A percentile compares a stretch with the other conserved stretches of the same genome.
Evolutionary conservation across 352 stramenopile genomes (phyloP).

Genomic region (Phytophthora rubi): DNA sequence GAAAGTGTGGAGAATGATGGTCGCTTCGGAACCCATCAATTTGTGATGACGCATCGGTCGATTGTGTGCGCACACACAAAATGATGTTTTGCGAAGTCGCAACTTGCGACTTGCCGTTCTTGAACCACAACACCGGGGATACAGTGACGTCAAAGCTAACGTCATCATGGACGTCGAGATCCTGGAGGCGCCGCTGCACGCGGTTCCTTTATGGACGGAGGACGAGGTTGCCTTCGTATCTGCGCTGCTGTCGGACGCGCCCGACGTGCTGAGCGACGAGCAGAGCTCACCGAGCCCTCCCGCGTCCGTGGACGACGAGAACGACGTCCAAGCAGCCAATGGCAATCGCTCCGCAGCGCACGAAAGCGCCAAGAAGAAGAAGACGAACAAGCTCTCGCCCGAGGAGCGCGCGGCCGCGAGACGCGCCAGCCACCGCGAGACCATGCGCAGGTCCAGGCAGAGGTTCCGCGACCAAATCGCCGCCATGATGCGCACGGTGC

Average conservation of each 20-base stretch:
- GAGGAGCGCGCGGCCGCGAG: constrained; percentile 30
- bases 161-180: constrained; percentile 28
- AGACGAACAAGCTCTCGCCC: constrained; percentile 5
- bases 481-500: constrained; percentile 39
- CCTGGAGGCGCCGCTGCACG: constrained; percentile 22
- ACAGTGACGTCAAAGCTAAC: not conserved
- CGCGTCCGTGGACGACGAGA: not conserved
- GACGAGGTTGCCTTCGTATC: constrained; percentile 36
- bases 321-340: not conserved
- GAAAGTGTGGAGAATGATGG: not conserved
- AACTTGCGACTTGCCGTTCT: not conserved
- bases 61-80: too few relatives aligned
- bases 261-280: constrained; percentile 26
- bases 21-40: constrained; percentile 1
- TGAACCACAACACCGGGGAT: not conserved
- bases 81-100: too few relatives aligned
- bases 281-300: constrained; percentile 9
- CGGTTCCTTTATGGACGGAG: constrained; percentile 26
- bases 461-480: constrained; percentile 42
- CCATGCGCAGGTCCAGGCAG: constrained; percentile 44
- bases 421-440: constrained; percentile 40
- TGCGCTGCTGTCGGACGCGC: constrained; percentile 28
- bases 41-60: constrained; percentile 22
- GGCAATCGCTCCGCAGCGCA: not conserved
- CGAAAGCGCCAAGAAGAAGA: constrained; percentile 13